These are phyloP conservation scores for Monilinia fructicola DNA, from an alignment of 2,329 filamentous ascomycete species.

Conservation along the genomic window DNA sequence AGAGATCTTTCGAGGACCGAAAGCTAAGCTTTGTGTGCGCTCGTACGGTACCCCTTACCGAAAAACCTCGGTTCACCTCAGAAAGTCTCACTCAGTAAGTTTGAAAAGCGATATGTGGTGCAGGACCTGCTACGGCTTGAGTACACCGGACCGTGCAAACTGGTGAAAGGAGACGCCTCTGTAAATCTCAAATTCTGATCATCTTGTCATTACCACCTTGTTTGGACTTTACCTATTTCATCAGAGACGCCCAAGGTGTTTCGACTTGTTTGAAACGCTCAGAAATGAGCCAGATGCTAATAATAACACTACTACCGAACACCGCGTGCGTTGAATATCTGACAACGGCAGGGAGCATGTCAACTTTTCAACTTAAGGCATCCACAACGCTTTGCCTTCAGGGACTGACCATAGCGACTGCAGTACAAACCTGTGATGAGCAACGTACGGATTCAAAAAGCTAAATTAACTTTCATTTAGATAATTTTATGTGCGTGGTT, in stretches of 20 bases:
- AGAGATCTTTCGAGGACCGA: conserved; percentile 6
- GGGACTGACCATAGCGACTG: not conserved
- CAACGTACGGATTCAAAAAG: not conserved
- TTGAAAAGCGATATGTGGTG: not conserved
- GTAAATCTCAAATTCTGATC: not conserved
- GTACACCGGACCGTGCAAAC: not conserved
- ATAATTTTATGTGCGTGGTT: not conserved
- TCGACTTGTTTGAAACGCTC: conserved; percentile 3
- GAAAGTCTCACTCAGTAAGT: not conserved
- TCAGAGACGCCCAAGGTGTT: not conserved
- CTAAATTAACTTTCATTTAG: conserved; percentile 1
- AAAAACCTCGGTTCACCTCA: not conserved
- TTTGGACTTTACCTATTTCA: not conserved
- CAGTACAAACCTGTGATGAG: not conserved
- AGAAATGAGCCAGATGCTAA: not conserved
- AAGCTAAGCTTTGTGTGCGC: not conserved
- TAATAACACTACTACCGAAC: not conserved
- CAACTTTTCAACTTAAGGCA: not conserved
- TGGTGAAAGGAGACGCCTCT: not conserved
- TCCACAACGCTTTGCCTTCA: not conserved
- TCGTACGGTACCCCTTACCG: not conserved
- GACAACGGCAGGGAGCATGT: not conserved
- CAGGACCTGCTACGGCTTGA: not conserved
- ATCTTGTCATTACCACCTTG: not conserved
- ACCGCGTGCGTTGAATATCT: not conserved